Evolutionary conservation across 176 grass and related monocot species (phyloP).

Genomic region (Eleusine coracana): DNA sequence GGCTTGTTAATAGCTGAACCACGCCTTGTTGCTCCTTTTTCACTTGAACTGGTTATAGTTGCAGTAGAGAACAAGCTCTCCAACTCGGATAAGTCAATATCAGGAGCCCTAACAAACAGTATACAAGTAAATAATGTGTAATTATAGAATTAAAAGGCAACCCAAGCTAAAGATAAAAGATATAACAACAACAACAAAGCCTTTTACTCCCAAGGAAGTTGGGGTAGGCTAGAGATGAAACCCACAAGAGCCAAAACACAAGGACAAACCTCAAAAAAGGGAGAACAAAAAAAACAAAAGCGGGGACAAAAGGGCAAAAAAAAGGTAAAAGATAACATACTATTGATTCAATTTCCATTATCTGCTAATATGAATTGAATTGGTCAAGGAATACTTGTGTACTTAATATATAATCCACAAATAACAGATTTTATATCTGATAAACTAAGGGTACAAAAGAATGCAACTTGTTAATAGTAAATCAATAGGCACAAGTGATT

Average conservation of each 20-base stretch:
- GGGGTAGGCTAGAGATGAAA: too few species aligned
- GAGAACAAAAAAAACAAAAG: too few species aligned
- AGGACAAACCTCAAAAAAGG: too few species aligned
- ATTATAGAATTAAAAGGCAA: constrained; percentile 18
- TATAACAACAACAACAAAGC: neutral
- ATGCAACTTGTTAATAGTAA: constrained; percentile 10
- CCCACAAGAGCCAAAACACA: too few species aligned
- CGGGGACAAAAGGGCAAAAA: too few species aligned
- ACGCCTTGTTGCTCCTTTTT: constrained; percentile 69
- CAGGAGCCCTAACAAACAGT: constrained; percentile 28
- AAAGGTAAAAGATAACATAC: constrained; percentile 12
- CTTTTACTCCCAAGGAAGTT: too few species aligned
- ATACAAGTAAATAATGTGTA: constrained; percentile 15
- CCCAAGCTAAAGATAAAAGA: constrained; percentile 4
- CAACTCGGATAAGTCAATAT: neutral
- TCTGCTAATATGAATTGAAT: constrained; percentile 13
- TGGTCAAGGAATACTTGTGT: constrained; percentile 12
- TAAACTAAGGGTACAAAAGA: constrained; percentile 11
- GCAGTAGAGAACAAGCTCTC: constrained; percentile 38
- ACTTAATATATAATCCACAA: constrained; percentile 24
- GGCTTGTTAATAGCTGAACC: constrained; percentile 75
- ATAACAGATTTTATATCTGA: constrained; percentile 22
- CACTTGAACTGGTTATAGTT: constrained; percentile 54
- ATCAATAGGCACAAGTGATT: constrained; percentile 23
- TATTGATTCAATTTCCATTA: neutral